Base-by-base conservation (phyloP, 2,329 filamentous ascomycete species). In the Colletotrichum plurivorum region DNA sequence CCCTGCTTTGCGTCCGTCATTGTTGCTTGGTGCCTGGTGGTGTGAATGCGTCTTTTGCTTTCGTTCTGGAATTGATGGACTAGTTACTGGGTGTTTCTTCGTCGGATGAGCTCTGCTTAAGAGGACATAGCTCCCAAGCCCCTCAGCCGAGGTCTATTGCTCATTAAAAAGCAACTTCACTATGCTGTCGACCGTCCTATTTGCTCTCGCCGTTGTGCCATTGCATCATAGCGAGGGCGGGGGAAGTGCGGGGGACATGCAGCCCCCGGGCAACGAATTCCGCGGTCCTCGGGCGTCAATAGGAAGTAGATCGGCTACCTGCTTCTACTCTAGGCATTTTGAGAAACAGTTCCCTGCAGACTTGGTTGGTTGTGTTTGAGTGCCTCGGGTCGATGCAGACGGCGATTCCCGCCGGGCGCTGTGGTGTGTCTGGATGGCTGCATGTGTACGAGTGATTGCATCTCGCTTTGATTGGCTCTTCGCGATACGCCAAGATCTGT, bases 151-250 rank as follows among this genome's bases (percentile, higher is more conserved):
- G 46, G 16, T 4, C 15, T 31, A n/a, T 27, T 6, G 27, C 16
- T 62, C 49, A 55, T 27, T 48, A n/a, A 48, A 52, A 57, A 46
- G 4, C 4, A 13, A 43, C 43, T 6, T 15, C 18, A 16, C 41
- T 12, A 12, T 18, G 18, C 8, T n/a, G 12, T 27, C 31, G 20
- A 15, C 22, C 48, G 48, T 25, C 20, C 20, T 52, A 51, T 52
- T 18, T n/a, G 18, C 57, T 52, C 43, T 51, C 46, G 36, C 57
- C 15, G 27, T 25, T 57, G 16, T 57, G 55, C 15, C 52, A 63
- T 67, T 67, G 65, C 60, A 64, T 64, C 65, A 67, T 67, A 64
- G 54, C 31, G n/a, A 18, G 52, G 65, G 60, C 56, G 65, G 65
- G 63, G 51, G 53, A 57, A 57, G 46, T 68, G 65, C 65, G 65